Evolutionary conservation across 2,329 filamentous ascomycete species (phyloP).

Genomic region (Aphanocladium album): DNA sequence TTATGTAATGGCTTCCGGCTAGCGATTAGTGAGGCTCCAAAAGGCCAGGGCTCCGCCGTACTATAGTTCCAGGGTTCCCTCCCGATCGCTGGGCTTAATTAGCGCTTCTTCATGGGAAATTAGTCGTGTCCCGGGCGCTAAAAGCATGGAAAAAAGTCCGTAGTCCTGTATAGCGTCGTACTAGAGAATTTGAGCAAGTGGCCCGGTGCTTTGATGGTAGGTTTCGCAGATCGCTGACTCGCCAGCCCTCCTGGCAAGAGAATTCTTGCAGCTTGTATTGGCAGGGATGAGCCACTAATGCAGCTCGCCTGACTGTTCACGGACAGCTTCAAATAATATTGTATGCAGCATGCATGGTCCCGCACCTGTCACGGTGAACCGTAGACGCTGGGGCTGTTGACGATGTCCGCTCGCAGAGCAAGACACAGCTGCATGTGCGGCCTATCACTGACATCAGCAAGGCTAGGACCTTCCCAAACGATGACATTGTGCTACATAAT

Average conservation of each 20-base stretch:
- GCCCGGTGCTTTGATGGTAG: neutral
- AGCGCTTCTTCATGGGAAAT: neutral
- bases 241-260: neutral
- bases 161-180: neutral
- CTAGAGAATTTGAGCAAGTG: neutral
- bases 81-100: neutral
- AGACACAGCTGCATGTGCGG: neutral
- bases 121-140: neutral
- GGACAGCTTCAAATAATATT: neutral
- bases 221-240: neutral
- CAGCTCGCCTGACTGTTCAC: neutral
- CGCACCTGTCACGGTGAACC: neutral
- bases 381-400: neutral
- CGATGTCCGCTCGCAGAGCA: neutral
- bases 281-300: neutral
- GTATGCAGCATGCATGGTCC: constrained; percentile 3
- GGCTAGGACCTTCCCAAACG: neutral
- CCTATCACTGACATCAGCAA: neutral
- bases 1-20: neutral
- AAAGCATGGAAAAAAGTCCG: neutral
- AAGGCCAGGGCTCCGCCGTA: neutral
- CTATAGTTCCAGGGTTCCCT: neutral
- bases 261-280: neutral
- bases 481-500: neutral
- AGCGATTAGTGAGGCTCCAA: neutral